Evolutionary conservation across 768 basidiomycete species (phyloP), one percentile per base, ranked within the genome.

Genomic region (Xerocomus brunneocitrinus): DNA sequence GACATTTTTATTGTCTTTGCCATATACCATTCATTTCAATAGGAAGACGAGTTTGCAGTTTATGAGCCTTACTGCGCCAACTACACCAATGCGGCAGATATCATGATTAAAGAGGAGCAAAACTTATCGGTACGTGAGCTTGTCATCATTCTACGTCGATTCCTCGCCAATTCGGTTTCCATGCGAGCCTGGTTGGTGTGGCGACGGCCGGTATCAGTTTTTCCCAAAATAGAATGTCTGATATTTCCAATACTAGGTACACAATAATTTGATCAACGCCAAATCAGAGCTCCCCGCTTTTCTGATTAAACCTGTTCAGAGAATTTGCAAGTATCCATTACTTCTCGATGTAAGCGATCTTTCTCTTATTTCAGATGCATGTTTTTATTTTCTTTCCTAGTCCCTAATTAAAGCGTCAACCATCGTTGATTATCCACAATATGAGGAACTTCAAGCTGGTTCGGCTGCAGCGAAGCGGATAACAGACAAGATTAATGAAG

Each of bases 41-140:
- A 98, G 90, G 95, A 99, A 79, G 83, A 92, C 52, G 93, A 95
- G 62, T 98, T 99, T 63, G 81, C 84, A 30, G 91, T 93, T 34
- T 99, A 99, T 70, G 94, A 97, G 66, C 93, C 95, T 8, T 99
- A 97, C 70, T 98, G 94, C 72, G 91, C 90, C 49, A 95, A 97
- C 71, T 94, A 94, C 73, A 88, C 87, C 28, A 85, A 83, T 58
- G 94, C 94, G 9, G 80, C 86, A 58, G 89, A 91, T 44, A 78
- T 95, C 41, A 86, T 92, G 79, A 78, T 90, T 32, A 80, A 83
- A 54, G 89, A 95, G 65, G 91, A 94, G 70, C 85, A 89, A 64
- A 89, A 86, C 63, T 79, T 98, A 36, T 74, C 82, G 70, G 93
- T 97, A 66, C 75, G 90, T 80, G 10, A 35, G 22, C 36, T 60